Percentiles rank a stretch among this genome's conserved stretches.
phyloP scores from a whole-genome alignment of 768 basidiomycete species.

The Suillus paluster region DNA sequence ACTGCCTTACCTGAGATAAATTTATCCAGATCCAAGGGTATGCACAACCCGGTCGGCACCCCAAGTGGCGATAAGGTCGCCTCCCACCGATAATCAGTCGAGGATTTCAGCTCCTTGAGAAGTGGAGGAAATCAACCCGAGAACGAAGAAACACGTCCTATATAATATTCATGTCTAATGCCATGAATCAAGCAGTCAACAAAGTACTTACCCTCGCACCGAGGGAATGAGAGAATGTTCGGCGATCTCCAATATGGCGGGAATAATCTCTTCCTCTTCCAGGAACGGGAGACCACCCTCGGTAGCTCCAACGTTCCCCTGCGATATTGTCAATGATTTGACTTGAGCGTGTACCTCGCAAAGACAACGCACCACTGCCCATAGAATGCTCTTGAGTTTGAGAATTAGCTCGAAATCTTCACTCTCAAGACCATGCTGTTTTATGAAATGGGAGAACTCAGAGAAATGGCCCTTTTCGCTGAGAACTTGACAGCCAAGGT shows the following conservation, averaged over 20 bases:
- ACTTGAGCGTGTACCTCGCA: background rate
- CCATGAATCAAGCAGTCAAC: background rate
- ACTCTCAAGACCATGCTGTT: slow-evolving; percentile 83
- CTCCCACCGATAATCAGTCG: slow-evolving; percentile 92
- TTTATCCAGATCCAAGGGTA: slow-evolving; percentile 81
- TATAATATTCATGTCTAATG: slow-evolving; percentile 16
- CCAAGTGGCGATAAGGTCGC: slow-evolving; percentile 87
- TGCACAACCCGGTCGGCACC: slow-evolving; percentile 85
- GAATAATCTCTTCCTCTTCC: slow-evolving; percentile 94
- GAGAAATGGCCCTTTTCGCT: slow-evolving; percentile 89
- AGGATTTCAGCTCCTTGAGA: slow-evolving; percentile 91
- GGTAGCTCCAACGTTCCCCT: slow-evolving; percentile 95
- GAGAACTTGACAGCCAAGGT: slow-evolving; percentile 89
- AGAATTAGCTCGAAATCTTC: slow-evolving; percentile 83
- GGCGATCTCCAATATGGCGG: slow-evolving; percentile 88
- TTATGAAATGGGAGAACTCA: slow-evolving; percentile 90
- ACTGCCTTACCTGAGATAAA: slow-evolving; percentile 73
- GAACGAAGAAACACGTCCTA: slow-evolving; percentile 95
- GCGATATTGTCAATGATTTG: slow-evolving; percentile 6
- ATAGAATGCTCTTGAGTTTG: slow-evolving; percentile 93
- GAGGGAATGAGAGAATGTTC: slow-evolving; percentile 89
- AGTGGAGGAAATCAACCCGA: slow-evolving; percentile 92
- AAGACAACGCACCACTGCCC: slow-evolving; percentile 82
- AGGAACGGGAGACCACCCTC: slow-evolving; percentile 92
- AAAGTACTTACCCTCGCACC: slow-evolving; percentile 79